Evolutionary conservation across 768 basidiomycete species (phyloP).

Genomic region (Russula ochroleuca): DNA sequence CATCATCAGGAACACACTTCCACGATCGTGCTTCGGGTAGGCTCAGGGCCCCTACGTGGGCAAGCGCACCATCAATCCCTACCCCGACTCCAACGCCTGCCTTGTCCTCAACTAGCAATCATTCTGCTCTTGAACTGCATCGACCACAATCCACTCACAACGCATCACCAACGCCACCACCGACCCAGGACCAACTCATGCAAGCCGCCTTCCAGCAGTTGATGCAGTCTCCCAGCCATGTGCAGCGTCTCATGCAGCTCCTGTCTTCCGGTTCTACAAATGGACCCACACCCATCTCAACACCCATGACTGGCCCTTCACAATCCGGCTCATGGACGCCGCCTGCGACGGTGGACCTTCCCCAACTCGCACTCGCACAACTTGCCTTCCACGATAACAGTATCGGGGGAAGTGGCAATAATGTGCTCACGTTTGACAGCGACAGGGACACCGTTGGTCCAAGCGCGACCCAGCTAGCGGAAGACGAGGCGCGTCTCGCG

Average conservation of each 20-base stretch:
- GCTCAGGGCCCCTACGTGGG: constrained; percentile 8
- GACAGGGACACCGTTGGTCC: constrained; percentile 29
- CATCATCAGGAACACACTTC: constrained; percentile 4
- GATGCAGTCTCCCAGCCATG: constrained; percentile 30
- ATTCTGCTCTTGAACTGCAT: constrained; percentile 26
- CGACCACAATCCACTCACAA: constrained; percentile 14
- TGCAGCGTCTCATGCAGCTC: constrained; percentile 32
- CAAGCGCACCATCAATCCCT: background rate
- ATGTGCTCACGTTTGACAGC: constrained; percentile 33
- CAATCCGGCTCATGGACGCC: constrained; percentile 21
- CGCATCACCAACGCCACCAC: background rate
- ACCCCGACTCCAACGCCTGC: constrained; percentile 5
- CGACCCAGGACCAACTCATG: constrained; percentile 25
- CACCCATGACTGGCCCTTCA: constrained; percentile 9
- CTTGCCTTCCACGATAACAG: constrained; percentile 29
- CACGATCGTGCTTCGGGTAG: constrained; percentile 8
- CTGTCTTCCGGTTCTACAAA: constrained; percentile 21
- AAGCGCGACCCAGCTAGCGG: constrained; percentile 34
- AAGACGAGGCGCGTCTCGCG: constrained; percentile 44
- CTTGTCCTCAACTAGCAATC: background rate
- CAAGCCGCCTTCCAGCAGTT: constrained; percentile 30
- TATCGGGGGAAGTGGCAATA: background rate
- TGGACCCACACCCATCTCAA: background rate
- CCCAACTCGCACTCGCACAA: constrained; percentile 27
- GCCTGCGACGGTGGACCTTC: constrained; percentile 25